Conservation (phyloP, 1,284 basidiomycete species). For the Cutaneotrichosporon sp. region DNA sequence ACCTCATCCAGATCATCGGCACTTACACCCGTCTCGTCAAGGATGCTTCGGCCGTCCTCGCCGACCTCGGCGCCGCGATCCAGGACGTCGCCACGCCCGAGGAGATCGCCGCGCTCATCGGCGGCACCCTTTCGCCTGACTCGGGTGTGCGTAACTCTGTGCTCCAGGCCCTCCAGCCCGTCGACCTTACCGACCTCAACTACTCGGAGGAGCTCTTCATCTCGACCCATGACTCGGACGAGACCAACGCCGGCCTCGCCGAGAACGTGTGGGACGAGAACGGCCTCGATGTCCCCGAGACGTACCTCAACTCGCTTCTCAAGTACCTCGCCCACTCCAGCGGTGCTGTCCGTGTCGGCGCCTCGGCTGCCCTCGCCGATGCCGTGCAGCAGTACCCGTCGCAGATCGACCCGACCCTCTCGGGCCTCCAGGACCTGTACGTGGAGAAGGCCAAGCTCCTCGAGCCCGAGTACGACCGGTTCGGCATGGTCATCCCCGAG, state of each 20-base stretch:
- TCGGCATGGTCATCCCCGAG: constrained; percentile 89
- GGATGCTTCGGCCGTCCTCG: constrained; percentile 78
- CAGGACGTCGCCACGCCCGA: constrained; percentile 63
- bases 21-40: constrained; percentile 81
- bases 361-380: constrained; percentile 75
- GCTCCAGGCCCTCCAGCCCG: constrained; percentile 86
- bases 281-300: constrained; percentile 81
- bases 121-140: constrained; percentile 81
- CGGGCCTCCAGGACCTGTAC: constrained; percentile 70
- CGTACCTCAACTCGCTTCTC: constrained; percentile 66
- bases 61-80: constrained; percentile 82
- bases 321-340: constrained; percentile 76
- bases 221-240: constrained; percentile 86
- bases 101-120: constrained; percentile 70
- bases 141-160: constrained; percentile 85
- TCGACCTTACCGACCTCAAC: constrained; percentile 92
- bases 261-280: constrained; percentile 93
- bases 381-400: constrained; percentile 75
- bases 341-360: constrained; percentile 73
- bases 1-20: constrained; percentile 73
- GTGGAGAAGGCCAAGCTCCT: constrained; percentile 85
- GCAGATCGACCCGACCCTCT: constrained; percentile 60
- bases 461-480: constrained; percentile 86
- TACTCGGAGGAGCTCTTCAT: constrained; percentile 91
- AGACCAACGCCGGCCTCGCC: constrained; percentile 84